Conservation (phyloP, 208 protist species). For the Borovskyia barvae region DNA sequence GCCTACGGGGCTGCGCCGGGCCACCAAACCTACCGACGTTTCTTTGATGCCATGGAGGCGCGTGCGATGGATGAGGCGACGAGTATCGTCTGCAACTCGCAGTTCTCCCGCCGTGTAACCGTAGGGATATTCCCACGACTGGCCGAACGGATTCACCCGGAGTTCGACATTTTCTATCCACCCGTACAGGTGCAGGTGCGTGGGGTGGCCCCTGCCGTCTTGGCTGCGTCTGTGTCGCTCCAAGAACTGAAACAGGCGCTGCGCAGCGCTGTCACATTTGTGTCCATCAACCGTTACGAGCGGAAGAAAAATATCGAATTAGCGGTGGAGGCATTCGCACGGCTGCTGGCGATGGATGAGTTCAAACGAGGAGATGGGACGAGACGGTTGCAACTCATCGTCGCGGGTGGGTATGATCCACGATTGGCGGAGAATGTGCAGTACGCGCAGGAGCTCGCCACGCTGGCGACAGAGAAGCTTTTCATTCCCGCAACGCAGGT, state of each 20-base stretch:
- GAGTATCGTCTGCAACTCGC: constrained; percentile 82
- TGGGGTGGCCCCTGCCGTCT: neutral
- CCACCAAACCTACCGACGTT: constrained; percentile 74
- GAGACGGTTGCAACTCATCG: constrained; percentile 50
- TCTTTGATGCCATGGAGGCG: constrained; percentile 91
- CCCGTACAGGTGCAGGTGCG: constrained; percentile 38
- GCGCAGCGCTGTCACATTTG: constrained; percentile 45
- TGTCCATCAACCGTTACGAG: constrained; percentile 99
- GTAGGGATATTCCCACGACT: constrained; percentile 59
- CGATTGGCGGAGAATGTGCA: constrained; percentile 80
- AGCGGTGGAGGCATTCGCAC: constrained; percentile 82
- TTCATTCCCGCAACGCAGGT: constrained; percentile 31
- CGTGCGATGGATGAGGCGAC: constrained; percentile 46
- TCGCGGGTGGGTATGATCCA: constrained; percentile 88
- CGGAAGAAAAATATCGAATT: constrained; percentile 96
- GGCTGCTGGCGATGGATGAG: constrained; percentile 29
- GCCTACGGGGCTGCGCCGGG: constrained; percentile 10
- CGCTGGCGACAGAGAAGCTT: constrained; percentile 31
- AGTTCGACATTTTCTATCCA: constrained; percentile 76
- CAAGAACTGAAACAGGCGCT: constrained; percentile 17
- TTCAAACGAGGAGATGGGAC: constrained; percentile 5
- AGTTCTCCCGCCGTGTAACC: constrained; percentile 57
- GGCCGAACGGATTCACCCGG: constrained; percentile 24
- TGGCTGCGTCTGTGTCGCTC: constrained; percentile 9
- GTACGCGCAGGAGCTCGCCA: constrained; percentile 72